Conservation (phyloP, 2,329 filamentous ascomycete genomes). For the Fonsecaea monophora region DNA sequence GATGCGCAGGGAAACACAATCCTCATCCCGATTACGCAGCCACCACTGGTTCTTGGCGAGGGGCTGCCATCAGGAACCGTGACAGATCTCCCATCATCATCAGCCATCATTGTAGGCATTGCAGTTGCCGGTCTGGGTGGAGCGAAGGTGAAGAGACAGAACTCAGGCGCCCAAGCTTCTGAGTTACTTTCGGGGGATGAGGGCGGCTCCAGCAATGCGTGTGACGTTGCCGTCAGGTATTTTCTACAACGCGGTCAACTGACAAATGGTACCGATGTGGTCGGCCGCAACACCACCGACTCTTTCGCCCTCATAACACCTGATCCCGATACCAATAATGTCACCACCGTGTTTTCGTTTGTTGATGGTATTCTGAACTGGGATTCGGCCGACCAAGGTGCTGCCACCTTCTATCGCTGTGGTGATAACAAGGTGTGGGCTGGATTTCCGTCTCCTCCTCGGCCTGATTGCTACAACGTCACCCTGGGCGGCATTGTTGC, state of each 20-base stretch:
- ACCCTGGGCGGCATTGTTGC: slow-evolving; percentile 35
- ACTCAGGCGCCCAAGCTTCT: slow-evolving; percentile 5
- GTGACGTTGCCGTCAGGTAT: slow-evolving; percentile 30
- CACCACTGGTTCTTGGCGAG: slow-evolving; percentile 30
- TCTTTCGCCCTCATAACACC: slow-evolving; percentile 23
- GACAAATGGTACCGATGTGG: slow-evolving; percentile 22
- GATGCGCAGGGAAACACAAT: slow-evolving; percentile 30
- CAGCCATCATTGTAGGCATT: slow-evolving; percentile 30
- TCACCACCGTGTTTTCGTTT: slow-evolving; percentile 32
- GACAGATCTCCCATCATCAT: slow-evolving; percentile 26
- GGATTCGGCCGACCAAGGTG: slow-evolving; percentile 30
- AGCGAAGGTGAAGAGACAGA: slow-evolving; percentile 31
- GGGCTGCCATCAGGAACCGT: slow-evolving; percentile 33
- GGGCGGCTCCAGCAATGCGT: slow-evolving; percentile 29
- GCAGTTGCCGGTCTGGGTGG: slow-evolving; percentile 16
- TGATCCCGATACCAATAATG: slow-evolving; percentile 28
- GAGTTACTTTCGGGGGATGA: slow-evolving; percentile 22
- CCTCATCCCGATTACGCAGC: slow-evolving; percentile 25
- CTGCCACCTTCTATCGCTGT: slow-evolving; percentile 36
- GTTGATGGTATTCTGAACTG: slow-evolving; percentile 35
- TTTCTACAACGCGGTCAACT: slow-evolving; percentile 31
- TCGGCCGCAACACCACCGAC: slow-evolving; percentile 36
- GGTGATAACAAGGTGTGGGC: slow-evolving; percentile 30
- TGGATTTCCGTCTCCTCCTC: slow-evolving; percentile 35
- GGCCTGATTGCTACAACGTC: slow-evolving; percentile 29